Percentiles rank a stretch among this genome's conserved stretches.
phyloP scores from a whole-genome alignment of 495 filamentous ascomycete species.

The Aeminium ludgeri region DNA sequence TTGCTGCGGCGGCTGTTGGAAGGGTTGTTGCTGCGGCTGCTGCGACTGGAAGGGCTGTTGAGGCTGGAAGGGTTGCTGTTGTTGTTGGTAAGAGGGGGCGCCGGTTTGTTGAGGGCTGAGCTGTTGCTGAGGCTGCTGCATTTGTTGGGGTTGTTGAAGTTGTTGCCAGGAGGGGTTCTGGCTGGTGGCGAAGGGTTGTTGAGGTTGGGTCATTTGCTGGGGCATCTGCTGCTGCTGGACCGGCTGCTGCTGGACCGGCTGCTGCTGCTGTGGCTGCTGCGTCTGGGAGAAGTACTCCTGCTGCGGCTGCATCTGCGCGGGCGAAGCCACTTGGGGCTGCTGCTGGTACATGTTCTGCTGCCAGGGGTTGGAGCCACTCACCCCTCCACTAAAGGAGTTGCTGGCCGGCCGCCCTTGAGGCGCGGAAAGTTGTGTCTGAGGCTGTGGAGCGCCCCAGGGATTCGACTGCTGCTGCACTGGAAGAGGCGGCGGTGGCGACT shows the following conservation, averaged over 20 bases:
- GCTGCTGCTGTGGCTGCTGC: conserved; percentile 18
- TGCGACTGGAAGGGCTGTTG: conserved; percentile 2
- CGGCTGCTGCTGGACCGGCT: conserved; percentile 17
- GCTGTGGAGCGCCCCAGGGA: neutral
- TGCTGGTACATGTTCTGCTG: conserved; percentile 1
- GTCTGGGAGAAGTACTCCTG: neutral
- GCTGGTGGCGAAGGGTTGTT: no score
- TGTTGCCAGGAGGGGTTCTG: conserved; percentile 13
- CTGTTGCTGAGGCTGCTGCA: conserved; percentile 1
- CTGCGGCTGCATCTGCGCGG: neutral
- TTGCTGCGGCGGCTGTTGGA: conserved; percentile 9
- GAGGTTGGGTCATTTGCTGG: conserved; percentile 7
- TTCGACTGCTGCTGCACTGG: conserved; percentile 15
- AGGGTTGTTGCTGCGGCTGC: conserved; percentile 8
- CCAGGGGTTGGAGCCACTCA: neutral
- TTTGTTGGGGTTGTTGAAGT: conserved; percentile 18
- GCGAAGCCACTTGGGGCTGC: conserved; percentile 1
- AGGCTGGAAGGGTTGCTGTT: neutral
- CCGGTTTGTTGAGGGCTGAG: neutral
- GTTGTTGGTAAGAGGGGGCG: neutral
- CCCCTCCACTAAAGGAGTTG: conserved; percentile 9
- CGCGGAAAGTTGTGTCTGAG: neutral
- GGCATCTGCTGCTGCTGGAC: conserved; percentile 24
- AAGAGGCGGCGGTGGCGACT: conserved; percentile 1
- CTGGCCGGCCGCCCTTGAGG: conserved; percentile 8